A percentile compares a stretch with the other conserved stretches of the same genome.
These are phyloP conservation scores for Fusarium nematophilum DNA, from an alignment of 2,329 filamentous ascomycete species.

Conservation along the genomic window DNA sequence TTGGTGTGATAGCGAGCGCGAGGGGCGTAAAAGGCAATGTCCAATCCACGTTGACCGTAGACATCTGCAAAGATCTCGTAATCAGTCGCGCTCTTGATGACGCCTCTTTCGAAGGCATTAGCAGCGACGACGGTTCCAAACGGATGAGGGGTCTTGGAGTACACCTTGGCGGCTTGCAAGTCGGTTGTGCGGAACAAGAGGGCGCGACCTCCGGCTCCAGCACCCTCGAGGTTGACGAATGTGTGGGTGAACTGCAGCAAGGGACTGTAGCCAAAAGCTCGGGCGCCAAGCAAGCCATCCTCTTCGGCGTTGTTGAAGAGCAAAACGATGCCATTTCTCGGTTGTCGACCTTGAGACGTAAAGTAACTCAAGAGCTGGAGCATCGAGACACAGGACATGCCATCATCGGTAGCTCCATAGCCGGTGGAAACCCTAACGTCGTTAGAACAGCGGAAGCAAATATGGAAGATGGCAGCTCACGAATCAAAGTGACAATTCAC, in stretches of 20 bases:
- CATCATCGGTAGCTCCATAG: slow-evolving; percentile 93
- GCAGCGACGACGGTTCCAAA: slow-evolving; percentile 85
- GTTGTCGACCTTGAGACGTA: slow-evolving; percentile 75
- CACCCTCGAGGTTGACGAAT: slow-evolving; percentile 95
- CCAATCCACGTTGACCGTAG: slow-evolving; percentile 86
- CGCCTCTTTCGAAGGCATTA: slow-evolving; percentile 83
- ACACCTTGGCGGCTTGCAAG: slow-evolving; percentile 84
- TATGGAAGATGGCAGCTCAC: slow-evolving; percentile 49
- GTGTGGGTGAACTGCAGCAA: slow-evolving; percentile 83
- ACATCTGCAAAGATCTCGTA: slow-evolving; percentile 84
- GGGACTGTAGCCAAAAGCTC: slow-evolving; percentile 85
- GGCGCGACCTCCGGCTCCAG: slow-evolving; percentile 89
- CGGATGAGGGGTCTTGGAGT: slow-evolving; percentile 76
- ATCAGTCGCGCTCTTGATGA: slow-evolving; percentile 89
- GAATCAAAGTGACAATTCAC: slow-evolving; percentile 95
- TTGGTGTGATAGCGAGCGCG: slow-evolving; percentile 90
- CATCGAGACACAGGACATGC: slow-evolving; percentile 86
- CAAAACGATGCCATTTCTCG: slow-evolving; percentile 82
- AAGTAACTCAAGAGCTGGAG: slow-evolving; percentile 91
- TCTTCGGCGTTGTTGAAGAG: slow-evolving; percentile 97
- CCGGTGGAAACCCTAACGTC: slow-evolving; percentile 81
- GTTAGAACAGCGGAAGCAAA: slow-evolving; percentile 28
- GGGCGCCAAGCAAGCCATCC: slow-evolving; percentile 88
- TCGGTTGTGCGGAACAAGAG: slow-evolving; percentile 91
- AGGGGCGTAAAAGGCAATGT: slow-evolving; percentile 91